Evolutionary conservation across 202 grass and related monocot species (phyloP).

Genomic region (Cymbopogon flexuosus): DNA sequence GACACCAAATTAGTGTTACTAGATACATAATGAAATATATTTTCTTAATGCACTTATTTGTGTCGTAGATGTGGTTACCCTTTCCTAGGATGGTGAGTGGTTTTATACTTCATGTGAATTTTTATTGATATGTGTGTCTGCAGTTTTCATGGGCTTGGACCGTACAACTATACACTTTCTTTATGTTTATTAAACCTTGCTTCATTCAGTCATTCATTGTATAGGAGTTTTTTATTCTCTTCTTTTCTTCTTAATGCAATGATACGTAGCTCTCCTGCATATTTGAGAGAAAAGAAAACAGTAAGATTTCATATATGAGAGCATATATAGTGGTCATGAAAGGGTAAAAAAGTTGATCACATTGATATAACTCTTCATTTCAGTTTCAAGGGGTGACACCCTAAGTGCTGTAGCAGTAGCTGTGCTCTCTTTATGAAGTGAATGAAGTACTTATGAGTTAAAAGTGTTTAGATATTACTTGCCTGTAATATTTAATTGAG

Average conservation of each 20-base stretch:
- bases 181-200: neutral
- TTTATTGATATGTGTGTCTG: neutral
- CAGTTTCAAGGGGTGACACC: neutral
- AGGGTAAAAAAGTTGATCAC: neutral
- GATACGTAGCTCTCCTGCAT: neutral
- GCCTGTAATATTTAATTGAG: neutral
- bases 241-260: too few species aligned
- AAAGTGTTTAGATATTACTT: neutral
- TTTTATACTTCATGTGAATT: neutral
- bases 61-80: neutral
- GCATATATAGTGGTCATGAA: neutral
- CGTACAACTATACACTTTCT: neutral
- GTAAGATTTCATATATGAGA: constrained; percentile 13
- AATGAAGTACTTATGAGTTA: neutral
- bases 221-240: neutral
- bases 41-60: neutral
- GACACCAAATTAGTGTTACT: neutral
- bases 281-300: neutral
- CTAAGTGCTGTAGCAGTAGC: neutral
- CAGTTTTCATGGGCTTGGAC: neutral
- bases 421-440: neutral
- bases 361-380: neutral
- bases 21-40: too few species aligned
- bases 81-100: neutral
- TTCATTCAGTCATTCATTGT: neutral